Conservation (phyloP, 768 basidiomycete genomes). For the Pleurotus ostreatus region DNA sequence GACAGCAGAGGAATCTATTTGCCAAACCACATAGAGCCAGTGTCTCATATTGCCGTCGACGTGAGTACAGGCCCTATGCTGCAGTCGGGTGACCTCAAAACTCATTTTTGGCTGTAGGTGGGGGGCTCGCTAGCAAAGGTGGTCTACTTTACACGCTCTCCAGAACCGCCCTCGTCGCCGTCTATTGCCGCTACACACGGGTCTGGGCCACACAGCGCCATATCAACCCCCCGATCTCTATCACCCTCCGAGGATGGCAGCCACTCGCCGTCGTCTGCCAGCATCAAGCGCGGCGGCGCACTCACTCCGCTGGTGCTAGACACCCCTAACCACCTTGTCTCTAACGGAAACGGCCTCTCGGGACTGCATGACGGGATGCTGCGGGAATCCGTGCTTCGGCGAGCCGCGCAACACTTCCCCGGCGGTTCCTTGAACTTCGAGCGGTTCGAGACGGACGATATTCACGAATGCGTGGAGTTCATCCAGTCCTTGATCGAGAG, state of each 20-base stretch:
- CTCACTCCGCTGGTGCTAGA: conserved; percentile 79
- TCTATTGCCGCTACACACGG: conserved; percentile 60
- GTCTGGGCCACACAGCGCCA: conserved; percentile 41
- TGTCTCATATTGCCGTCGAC: conserved; percentile 96
- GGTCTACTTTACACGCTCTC: conserved; percentile 95
- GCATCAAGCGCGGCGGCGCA: conserved; percentile 58
- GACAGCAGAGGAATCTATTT: conserved; percentile 97
- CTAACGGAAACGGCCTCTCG: conserved; percentile 26
- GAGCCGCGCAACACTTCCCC: conserved; percentile 79
- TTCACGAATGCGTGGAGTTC: conserved; percentile 80
- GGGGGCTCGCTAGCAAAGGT: conserved; percentile 98
- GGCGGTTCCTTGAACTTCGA: conserved; percentile 98
- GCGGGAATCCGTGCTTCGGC: conserved; percentile 64
- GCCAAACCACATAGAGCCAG: conserved; percentile 95
- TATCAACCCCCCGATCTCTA: conserved; percentile 38
- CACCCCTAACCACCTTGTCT: conserved; percentile 19
- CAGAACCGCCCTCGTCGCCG: conserved; percentile 78
- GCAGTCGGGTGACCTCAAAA: conserved; percentile 11
- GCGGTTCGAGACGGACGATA: conserved; percentile 91
- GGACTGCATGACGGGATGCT: conserved; percentile 41
- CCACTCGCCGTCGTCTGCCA: conserved; percentile 26
- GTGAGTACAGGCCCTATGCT: conserved; percentile 45
- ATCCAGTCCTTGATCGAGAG: conserved; percentile 82
- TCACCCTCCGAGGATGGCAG: conserved; percentile 31
- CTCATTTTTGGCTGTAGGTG: conserved; percentile 48